Evolutionary conservation across 441 rosid genomes (phyloP).

Genomic region (Aquilaria agallochum): DNA sequence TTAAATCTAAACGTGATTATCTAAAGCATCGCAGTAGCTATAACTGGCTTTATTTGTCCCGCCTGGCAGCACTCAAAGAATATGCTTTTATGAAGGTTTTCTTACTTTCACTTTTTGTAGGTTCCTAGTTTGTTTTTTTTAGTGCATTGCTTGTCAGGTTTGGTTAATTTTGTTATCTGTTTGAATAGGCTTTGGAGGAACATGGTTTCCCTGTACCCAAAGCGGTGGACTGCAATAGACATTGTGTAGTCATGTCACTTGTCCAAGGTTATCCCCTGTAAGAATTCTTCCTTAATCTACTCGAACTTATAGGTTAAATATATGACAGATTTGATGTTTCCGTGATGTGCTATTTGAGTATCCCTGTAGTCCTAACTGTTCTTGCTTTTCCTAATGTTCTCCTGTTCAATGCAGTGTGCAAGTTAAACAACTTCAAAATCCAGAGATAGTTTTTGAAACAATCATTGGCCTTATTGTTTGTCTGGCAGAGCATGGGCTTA

Average conservation of each 20-base stretch:
- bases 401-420: conserved; percentile 53
- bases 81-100: conserved; percentile 90
- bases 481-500: conserved; percentile 88
- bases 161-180: conserved; percentile 13
- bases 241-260: conserved; percentile 93
- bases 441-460: conserved; percentile 70
- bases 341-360: too few relatives aligned
- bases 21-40: conserved; percentile 82
- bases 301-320: not conserved
- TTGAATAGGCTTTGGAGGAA: conserved; percentile 79
- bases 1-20: conserved; percentile 96
- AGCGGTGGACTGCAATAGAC: conserved; percentile 90
- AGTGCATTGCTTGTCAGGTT: conserved; percentile 1
- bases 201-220: conserved; percentile 87
- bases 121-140: conserved; percentile 9
- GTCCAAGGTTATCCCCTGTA: conserved; percentile 89
- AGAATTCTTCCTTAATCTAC: conserved; percentile 18
- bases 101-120: not conserved
- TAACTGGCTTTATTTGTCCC: conserved; percentile 91
- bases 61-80: conserved; percentile 93
- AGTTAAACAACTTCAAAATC: conserved; percentile 81
- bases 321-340: too few relatives aligned
- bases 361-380: too few relatives aligned
- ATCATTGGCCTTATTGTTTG: conserved; percentile 69
- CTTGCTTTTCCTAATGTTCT: not conserved